Conservation (phyloP, 2,329 filamentous ascomycete genomes). For the Penicillium sp. region DNA sequence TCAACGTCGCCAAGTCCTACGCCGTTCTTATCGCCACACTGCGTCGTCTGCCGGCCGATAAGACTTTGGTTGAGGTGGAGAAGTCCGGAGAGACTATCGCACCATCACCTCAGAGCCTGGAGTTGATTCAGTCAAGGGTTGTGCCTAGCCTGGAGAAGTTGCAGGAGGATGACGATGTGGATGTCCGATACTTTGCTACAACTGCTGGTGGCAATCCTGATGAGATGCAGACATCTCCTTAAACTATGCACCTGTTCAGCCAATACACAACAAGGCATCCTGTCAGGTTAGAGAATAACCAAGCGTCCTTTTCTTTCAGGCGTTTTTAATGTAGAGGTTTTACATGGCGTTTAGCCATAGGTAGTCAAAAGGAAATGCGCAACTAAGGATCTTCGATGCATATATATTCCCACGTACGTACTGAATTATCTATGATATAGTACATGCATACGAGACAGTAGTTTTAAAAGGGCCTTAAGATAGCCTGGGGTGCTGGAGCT, state of each 20-base stretch:
- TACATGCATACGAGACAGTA: background rate
- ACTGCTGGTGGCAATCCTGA: slow-evolving; percentile 66
- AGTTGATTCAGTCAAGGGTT: slow-evolving; percentile 81
- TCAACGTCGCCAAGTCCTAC: slow-evolving; percentile 99
- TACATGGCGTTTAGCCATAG: slow-evolving; percentile 25
- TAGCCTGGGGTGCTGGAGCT: background rate
- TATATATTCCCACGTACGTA: background rate
- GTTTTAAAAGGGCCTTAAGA: background rate
- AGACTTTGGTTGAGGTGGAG: slow-evolving; percentile 80
- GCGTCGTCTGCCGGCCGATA: slow-evolving; percentile 82
- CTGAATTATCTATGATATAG: background rate
- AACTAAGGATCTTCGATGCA: slow-evolving; percentile 6
- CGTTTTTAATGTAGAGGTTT: slow-evolving; percentile 38
- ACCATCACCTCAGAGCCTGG: slow-evolving; percentile 69
- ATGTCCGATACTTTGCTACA: slow-evolving; percentile 96
- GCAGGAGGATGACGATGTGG: slow-evolving; percentile 95
- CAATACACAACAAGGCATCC: slow-evolving; percentile 21
- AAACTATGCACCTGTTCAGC: slow-evolving; percentile 6
- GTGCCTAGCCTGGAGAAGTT: slow-evolving; percentile 90
- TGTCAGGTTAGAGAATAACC: slow-evolving; percentile 40
- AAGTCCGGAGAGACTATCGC: slow-evolving; percentile 60
- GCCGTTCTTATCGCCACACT: slow-evolving; percentile 85
- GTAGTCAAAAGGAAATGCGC: slow-evolving; percentile 18
- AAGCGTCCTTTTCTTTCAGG: slow-evolving; percentile 34
- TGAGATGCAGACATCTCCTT: slow-evolving; percentile 56